A percentile compares a stretch with the other conserved stretches of the same genome.
phyloP scores from a whole-genome alignment of 108 stramenopile species.

The Pseudonitzschia pungens region DNA sequence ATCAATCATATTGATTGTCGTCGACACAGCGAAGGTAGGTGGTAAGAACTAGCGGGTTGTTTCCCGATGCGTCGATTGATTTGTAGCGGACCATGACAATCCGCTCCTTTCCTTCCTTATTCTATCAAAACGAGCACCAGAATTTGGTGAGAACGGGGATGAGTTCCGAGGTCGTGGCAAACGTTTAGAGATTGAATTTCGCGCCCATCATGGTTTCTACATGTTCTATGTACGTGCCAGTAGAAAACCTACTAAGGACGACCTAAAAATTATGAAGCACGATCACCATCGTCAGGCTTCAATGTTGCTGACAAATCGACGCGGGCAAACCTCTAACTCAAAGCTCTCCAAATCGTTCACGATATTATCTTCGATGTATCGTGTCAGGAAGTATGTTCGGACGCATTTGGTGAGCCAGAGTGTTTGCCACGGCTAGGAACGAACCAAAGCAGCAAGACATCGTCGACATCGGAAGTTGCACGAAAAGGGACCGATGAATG shows the following conservation, averaged over 20 bases:
- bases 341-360: neutral
- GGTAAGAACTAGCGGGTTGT: neutral
- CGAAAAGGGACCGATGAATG: neutral
- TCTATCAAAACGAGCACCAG: neutral
- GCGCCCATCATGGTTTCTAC: neutral
- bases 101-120: neutral
- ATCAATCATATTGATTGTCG: neutral
- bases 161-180: neutral
- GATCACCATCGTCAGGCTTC: neutral
- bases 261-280: neutral
- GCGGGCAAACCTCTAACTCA: neutral
- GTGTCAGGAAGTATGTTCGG: neutral
- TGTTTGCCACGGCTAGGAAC: neutral
- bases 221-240: conserved; percentile 1
- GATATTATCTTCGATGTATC: conserved; percentile 1
- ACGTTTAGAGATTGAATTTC: neutral
- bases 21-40: neutral
- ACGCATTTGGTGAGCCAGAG: neutral
- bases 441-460: neutral
- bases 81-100: neutral
- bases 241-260: conserved; percentile 4
- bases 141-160: neutral
- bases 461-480: conserved; percentile 5
- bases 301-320: neutral
- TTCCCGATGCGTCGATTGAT: neutral